Percentiles rank a stretch among this genome's conserved stretches.
Evolutionary conservation across 257 asterid species (phyloP).

Genomic region (Solanum tarapatanum): DNA sequence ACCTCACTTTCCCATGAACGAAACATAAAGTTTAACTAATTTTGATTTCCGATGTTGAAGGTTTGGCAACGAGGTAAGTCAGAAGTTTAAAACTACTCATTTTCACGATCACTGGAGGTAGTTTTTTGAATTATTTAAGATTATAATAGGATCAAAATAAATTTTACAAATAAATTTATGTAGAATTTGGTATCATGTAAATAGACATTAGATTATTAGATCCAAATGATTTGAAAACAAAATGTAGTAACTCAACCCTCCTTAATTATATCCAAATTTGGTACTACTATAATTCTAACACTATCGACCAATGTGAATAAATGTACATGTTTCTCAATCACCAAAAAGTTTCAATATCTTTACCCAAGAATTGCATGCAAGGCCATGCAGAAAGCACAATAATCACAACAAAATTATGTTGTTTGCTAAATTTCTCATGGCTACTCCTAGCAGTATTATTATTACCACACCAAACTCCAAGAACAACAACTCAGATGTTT

Average conservation of each 20-base stretch:
- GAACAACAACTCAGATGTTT: not conserved
- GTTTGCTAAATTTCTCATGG: not conserved
- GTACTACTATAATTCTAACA: not conserved
- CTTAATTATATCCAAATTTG: not conserved
- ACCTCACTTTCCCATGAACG: not conserved
- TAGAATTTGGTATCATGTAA: not conserved
- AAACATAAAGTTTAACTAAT: not conserved
- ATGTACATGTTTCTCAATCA: not conserved
- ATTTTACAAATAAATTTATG: not conserved
- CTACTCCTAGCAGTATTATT: not conserved
- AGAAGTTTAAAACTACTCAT: not conserved
- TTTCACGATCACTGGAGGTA: not conserved
- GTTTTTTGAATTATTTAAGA: not conserved
- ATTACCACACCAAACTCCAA: not conserved
- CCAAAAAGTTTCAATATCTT: not conserved
- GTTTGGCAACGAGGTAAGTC: not conserved
- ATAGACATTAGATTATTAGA: not conserved
- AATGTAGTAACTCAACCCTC: not conserved
- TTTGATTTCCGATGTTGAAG: not conserved
- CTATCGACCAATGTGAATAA: not conserved
- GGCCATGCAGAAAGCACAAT: conserved; percentile 2
- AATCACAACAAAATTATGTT: not conserved
- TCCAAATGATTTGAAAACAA: not conserved
- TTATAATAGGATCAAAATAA: not conserved
- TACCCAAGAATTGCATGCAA: not conserved